Evolutionary conservation across 495 filamentous ascomycete species (phyloP).

Genomic region (Aspergillus haitiensis): DNA sequence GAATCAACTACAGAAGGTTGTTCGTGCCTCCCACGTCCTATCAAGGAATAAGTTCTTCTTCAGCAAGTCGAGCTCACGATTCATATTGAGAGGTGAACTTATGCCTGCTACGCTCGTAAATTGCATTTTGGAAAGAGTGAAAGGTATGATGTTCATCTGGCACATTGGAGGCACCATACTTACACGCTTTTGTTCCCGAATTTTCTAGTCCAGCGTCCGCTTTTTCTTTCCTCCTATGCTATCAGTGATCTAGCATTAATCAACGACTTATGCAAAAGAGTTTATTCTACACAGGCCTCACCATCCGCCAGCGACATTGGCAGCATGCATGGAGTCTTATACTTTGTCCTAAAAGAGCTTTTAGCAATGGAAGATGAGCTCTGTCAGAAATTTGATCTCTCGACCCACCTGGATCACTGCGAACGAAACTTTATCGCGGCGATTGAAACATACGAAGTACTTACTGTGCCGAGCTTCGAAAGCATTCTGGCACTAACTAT

Average conservation of each 20-base stretch:
- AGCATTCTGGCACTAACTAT: constrained; percentile 27
- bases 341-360: constrained; percentile 24
- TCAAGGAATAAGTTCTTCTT: constrained; percentile 10
- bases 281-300: constrained; percentile 19
- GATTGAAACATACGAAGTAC: constrained; percentile 24
- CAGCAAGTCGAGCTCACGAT: neutral
- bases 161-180: neutral
- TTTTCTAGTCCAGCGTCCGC: constrained; percentile 10
- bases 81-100: neutral
- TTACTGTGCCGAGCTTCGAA: constrained; percentile 28
- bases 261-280: constrained; percentile 23
- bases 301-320: constrained; percentile 21
- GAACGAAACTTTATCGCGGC: constrained; percentile 22
- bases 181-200: neutral
- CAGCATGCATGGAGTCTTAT: constrained; percentile 28
- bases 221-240: constrained; percentile 24
- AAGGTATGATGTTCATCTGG: neutral
- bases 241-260: constrained; percentile 21
- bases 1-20: neutral
- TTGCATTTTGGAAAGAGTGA: neutral
- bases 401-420: constrained; percentile 21
- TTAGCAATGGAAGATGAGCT: constrained; percentile 14
- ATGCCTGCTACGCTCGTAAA: constrained; percentile 2
- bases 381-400: constrained; percentile 24
- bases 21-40: neutral